phyloP scores from a whole-genome alignment of 345 rosid species.

The Corymbia maculata region DNA sequence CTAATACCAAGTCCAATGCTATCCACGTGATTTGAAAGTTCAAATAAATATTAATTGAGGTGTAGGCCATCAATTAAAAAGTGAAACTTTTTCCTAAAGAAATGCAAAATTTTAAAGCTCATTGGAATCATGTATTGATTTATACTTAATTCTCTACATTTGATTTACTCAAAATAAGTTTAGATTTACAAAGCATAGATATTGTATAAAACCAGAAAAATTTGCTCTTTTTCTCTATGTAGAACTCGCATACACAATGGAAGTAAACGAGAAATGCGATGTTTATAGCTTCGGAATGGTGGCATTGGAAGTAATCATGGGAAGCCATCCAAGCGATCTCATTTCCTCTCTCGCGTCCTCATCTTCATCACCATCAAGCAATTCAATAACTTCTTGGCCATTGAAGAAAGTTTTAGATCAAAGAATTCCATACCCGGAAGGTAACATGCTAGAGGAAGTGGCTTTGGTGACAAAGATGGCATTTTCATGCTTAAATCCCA shows the following conservation, averaged over 20 bases:
- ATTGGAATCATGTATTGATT: no score
- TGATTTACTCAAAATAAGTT: background rate
- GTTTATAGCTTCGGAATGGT: background rate
- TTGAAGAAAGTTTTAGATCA: no score
- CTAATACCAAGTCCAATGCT: background rate
- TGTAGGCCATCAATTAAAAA: fast-evolving
- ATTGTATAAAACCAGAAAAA: background rate
- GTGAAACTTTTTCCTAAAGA: background rate
- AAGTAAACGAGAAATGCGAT: background rate
- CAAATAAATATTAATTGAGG: fast-evolving
- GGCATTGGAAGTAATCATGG: background rate
- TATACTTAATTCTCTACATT: background rate
- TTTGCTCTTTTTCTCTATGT: background rate
- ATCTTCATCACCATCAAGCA: no score
- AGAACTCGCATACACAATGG: background rate
- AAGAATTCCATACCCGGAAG: no score
- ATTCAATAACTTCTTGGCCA: no score
- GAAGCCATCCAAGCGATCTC: background rate
- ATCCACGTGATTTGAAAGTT: no score
- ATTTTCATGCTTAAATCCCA: no score
- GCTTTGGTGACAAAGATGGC: no score
- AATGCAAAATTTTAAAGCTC: background rate
- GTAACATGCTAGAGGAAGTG: no score
- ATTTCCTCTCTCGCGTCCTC: no score
- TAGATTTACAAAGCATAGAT: background rate